phyloP scores from a whole-genome alignment of 2,329 filamentous ascomycete species.

The Aureobasidium sp. region DNA sequence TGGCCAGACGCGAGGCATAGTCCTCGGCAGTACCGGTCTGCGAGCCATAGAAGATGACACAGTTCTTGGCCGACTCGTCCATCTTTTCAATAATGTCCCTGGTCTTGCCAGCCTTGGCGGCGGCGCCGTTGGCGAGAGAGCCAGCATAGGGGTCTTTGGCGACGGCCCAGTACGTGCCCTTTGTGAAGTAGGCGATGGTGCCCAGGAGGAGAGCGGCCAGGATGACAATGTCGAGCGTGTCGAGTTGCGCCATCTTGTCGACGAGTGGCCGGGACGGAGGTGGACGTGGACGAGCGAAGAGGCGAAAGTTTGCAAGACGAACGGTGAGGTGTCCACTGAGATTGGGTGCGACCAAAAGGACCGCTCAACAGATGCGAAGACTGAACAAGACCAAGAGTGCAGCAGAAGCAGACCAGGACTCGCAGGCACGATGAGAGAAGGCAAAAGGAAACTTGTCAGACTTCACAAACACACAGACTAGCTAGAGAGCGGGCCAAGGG shows the following conservation, averaged over 20 bases:
- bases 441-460: not conserved
- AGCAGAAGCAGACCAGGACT: not conserved
- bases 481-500: not conserved
- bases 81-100: slow-evolving; percentile 92
- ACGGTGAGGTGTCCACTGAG: not conserved
- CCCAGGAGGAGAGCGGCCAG: slow-evolving; percentile 76
- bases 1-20: slow-evolving; percentile 90
- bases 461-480: not conserved
- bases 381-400: not conserved
- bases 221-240: slow-evolving; percentile 90
- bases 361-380: not conserved
- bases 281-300: not conserved
- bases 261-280: not conserved
- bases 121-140: slow-evolving; percentile 58
- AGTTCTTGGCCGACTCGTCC: slow-evolving; percentile 93
- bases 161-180: slow-evolving; percentile 87
- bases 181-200: slow-evolving; percentile 93
- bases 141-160: slow-evolving; percentile 81
- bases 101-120: slow-evolving; percentile 71
- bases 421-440: not conserved
- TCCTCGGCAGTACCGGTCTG: slow-evolving; percentile 98
- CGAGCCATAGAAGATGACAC: slow-evolving; percentile 95
- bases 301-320: not conserved
- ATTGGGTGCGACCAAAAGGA: not conserved
- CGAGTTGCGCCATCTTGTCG: slow-evolving; percentile 75